These are phyloP conservation scores for Thraustochytrium sp. DNA, from an alignment of 352 stramenopile species.

Conservation along the genomic window DNA sequence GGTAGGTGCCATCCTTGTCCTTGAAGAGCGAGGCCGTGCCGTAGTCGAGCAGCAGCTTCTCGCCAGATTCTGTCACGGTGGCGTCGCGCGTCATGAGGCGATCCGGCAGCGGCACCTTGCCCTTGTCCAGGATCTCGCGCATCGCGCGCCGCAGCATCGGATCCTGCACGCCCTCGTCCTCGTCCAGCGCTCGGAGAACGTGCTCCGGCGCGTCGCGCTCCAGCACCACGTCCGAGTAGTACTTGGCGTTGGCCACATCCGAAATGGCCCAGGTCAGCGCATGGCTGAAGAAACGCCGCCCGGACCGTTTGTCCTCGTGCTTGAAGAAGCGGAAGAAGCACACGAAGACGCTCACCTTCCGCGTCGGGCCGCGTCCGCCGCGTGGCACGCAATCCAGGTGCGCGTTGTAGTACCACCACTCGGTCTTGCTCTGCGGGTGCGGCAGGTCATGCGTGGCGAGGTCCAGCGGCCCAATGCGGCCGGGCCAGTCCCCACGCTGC, in stretches of 20 bases:
- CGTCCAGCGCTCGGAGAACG: slow-evolving; percentile 20
- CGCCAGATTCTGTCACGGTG: not conserved
- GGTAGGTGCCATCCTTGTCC: slow-evolving; percentile 25
- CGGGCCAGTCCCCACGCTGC: slow-evolving; percentile 43
- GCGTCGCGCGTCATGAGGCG: slow-evolving; percentile 37
- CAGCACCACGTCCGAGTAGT: slow-evolving; percentile 41
- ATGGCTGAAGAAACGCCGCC: not conserved
- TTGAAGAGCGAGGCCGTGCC: slow-evolving; percentile 25
- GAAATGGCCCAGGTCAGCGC: slow-evolving; percentile 17
- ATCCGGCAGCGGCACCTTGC: slow-evolving; percentile 47
- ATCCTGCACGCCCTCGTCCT: slow-evolving; percentile 21
- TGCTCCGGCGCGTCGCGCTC: slow-evolving; percentile 35
- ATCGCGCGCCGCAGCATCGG: slow-evolving; percentile 30
- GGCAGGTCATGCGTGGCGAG: slow-evolving; percentile 47
- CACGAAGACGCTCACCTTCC: not conserved
- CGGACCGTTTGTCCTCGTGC: slow-evolving; percentile 20
- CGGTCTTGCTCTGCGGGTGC: slow-evolving; percentile 27
- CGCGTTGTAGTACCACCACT: slow-evolving; percentile 50
- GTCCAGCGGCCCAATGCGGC: slow-evolving; percentile 42
- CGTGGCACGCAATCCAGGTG: slow-evolving; percentile 34
- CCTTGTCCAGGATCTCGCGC: slow-evolving; percentile 39
- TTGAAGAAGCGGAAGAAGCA: slow-evolving; percentile 38
- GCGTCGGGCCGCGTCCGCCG: not conserved
- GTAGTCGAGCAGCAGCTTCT: slow-evolving; percentile 40
- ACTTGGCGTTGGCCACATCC: slow-evolving; percentile 36